These are phyloP conservation scores for Ceratobasidium sp. DNA, from an alignment of 1,284 basidiomycete genomes.

Conservation along the genomic window DNA sequence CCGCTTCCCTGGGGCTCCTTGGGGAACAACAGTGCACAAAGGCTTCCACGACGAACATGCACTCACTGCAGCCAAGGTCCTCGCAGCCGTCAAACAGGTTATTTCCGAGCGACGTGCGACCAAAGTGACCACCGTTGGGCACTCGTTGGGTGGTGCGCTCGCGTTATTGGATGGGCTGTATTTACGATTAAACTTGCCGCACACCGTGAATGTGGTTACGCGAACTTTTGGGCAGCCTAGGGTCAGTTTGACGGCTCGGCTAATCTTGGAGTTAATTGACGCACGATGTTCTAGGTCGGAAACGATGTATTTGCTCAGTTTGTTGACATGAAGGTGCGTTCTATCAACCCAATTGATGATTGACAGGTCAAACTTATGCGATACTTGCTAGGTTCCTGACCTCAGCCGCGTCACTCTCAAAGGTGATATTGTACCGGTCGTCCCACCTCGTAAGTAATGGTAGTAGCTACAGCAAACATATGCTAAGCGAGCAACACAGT, in stretches of 20 bases:
- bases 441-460: conserved; percentile 52
- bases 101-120: conserved; percentile 20
- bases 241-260: conserved; percentile 51
- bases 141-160: conserved; percentile 56
- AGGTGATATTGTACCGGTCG: conserved; percentile 59
- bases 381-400: conserved; percentile 31
- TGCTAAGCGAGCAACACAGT: conserved; percentile 50
- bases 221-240: conserved; percentile 68
- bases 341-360: not conserved
- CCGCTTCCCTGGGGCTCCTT: conserved; percentile 4
- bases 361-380: not conserved
- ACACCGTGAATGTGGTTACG: conserved; percentile 55
- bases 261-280: not conserved
- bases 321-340: conserved; percentile 56
- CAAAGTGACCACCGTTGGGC: conserved; percentile 42
- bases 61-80: conserved; percentile 25
- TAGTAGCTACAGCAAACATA: no score
- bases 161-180: conserved; percentile 62
- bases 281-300: conserved; percentile 59
- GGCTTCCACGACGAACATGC: conserved; percentile 39
- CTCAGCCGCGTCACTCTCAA: conserved; percentile 64
- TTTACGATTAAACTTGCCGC: conserved; percentile 59
- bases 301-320: conserved; percentile 70
- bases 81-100: conserved; percentile 38
- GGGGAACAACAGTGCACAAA: conserved; percentile 5